Evolutionary conservation across 2,329 filamentous ascomycete genomes (phyloP), one percentile per base, ranked within the genome.

Genomic region (Colletotrichum chlorophyti): DNA sequence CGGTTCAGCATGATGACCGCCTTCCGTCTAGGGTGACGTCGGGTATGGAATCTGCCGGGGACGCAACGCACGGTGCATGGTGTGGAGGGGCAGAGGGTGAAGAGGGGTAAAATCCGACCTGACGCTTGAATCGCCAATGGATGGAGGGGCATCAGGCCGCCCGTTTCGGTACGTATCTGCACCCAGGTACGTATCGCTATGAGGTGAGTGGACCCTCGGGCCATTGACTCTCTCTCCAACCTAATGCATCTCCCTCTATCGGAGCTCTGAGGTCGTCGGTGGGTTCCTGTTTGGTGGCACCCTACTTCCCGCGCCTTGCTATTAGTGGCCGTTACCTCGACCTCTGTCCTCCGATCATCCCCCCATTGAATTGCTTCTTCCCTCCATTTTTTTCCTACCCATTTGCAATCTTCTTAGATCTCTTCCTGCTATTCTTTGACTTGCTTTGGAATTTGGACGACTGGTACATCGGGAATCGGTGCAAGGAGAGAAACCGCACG

Each of bases 291-390:
- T 24, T 23, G 3, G 35, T 19, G n/a, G 35, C 35, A 40, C 40
- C 11, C n/a, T 12, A 19, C 37, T 38, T 24, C 37, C 48, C 48
- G 43, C 48, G 48, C 48, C n/a, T 43, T 38, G 38, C 48, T 43
- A n/a, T 32, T 53, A 53, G 49, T 53, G 49, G 49, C 49, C 49
- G 49, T 40, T 45, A 40, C 49, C 40, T 15, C 15, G n/a, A n/a
- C n/a, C n/a, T n/a, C n/a, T n/a, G n/a, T n/a, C n/a, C n/a, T n/a
- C n/a, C n/a, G n/a, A n/a, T n/a, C n/a, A n/a, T n/a, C n/a, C n/a
- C n/a, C n/a, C n/a, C n/a, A n/a, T 31, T 31, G 27, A 31, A 31
- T 31, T 7, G n/a, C 32, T 21, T 49, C 46, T 27, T 49, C 34
- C 46, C 24, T 17, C 24, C n/a, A n/a, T n/a, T n/a, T n/a, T n/a